phyloP scores from a whole-genome alignment of 73 alveolate genomes.

The Paramecium primaurelia region DNA sequence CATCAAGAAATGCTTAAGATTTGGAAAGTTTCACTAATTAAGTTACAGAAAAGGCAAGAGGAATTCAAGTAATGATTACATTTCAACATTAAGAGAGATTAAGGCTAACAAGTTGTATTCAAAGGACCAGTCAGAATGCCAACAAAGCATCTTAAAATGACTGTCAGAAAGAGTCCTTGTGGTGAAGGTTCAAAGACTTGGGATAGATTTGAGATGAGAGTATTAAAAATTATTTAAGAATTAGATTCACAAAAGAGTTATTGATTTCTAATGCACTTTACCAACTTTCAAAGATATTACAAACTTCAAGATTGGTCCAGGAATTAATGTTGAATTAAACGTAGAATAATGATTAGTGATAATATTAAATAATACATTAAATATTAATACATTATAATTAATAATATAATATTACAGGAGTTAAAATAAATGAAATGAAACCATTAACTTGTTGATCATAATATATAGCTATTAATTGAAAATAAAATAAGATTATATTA shows the following conservation, averaged over 20 bases:
- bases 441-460: no score
- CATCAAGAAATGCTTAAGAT: slow-evolving; percentile 44
- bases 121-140: slow-evolving; percentile 96
- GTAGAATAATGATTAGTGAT: slow-evolving; percentile 24
- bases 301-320: slow-evolving; percentile 88
- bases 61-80: neutral
- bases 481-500: no score
- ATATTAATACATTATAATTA: neutral
- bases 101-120: neutral
- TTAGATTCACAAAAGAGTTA: slow-evolving; percentile 89
- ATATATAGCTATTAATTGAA: no score
- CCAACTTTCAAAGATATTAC: slow-evolving; percentile 89
- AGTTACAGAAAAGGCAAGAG: slow-evolving; percentile 49
- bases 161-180: slow-evolving; percentile 92
- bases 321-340: slow-evolving; percentile 88
- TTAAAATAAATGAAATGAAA: neutral
- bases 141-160: slow-evolving; percentile 82
- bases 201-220: slow-evolving; percentile 94
- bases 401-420: neutral
- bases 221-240: neutral
- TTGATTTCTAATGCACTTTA: slow-evolving; percentile 85
- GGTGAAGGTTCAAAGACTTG: slow-evolving; percentile 97
- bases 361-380: neutral
- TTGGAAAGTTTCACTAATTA: slow-evolving; percentile 57
- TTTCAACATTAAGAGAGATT: neutral